These are phyloP conservation scores for Cladosporium sp. DNA, from an alignment of 2,329 filamentous ascomycete species.

Conservation along the genomic window DNA sequence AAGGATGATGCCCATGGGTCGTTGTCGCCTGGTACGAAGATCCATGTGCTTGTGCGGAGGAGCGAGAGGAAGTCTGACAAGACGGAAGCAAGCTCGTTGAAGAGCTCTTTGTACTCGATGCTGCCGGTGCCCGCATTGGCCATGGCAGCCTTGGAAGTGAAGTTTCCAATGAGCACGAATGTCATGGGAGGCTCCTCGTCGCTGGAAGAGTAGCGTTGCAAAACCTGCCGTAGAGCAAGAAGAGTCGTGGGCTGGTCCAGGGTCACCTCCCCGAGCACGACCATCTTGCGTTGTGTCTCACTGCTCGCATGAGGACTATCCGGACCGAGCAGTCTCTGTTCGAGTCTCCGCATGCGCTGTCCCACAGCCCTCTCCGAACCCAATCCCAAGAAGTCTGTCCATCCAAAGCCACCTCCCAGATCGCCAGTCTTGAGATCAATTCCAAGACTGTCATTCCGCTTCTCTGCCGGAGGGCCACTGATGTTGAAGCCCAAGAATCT, in stretches of 20 bases:
- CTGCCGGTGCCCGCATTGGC: constrained; percentile 72
- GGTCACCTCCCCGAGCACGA: constrained; percentile 84
- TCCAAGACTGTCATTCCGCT: constrained; percentile 76
- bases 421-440: constrained; percentile 54
- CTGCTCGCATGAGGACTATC: constrained; percentile 30
- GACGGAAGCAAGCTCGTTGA: constrained; percentile 80
- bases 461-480: constrained; percentile 87
- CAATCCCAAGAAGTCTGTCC: constrained; percentile 93
- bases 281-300: constrained; percentile 51
- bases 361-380: constrained; percentile 87
- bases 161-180: constrained; percentile 86
- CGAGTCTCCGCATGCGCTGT: constrained; percentile 77
- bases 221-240: constrained; percentile 76
- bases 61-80: constrained; percentile 82
- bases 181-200: constrained; percentile 65
- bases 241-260: constrained; percentile 82
- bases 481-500: constrained; percentile 89
- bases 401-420: constrained; percentile 83
- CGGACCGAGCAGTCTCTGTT: constrained; percentile 63
- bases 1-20: constrained; percentile 96
- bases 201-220: constrained; percentile 71
- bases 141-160: constrained; percentile 62
- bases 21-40: constrained; percentile 94
- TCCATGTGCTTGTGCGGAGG: constrained; percentile 76
- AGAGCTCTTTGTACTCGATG: constrained; percentile 96